phyloP scores from a whole-genome alignment of 164 flowering plant genomes.

The Vitis riparia region DNA sequence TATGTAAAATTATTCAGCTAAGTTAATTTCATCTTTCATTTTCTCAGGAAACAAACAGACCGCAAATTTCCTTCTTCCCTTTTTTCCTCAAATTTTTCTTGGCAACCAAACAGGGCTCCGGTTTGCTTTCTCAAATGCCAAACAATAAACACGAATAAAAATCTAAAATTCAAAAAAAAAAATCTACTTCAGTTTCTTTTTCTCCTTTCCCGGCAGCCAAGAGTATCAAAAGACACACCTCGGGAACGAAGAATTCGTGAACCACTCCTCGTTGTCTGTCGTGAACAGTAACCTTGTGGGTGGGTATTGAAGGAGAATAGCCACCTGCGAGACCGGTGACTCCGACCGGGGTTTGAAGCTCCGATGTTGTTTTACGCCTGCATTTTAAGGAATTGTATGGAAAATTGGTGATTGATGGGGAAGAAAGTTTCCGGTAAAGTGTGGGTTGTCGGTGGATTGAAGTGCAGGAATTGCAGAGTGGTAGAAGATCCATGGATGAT shows the following conservation, averaged over 20 bases:
- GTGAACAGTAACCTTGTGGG: conserved; percentile 77
- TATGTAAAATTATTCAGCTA: no score
- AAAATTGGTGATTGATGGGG: neutral
- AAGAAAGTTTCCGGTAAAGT: conserved; percentile 10
- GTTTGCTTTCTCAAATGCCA: no score
- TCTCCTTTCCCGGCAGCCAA: neutral
- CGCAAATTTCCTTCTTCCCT: no score
- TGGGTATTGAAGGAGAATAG: conserved; percentile 29
- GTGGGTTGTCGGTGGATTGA: conserved; percentile 26
- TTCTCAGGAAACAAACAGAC: conserved; percentile 9
- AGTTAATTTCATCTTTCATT: neutral
- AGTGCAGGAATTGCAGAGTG: conserved; percentile 29
- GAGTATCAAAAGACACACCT: conserved; percentile 37
- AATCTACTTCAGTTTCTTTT: neutral
- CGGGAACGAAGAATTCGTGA: conserved; percentile 86
- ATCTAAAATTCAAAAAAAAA: no score
- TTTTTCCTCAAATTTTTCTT: neutral
- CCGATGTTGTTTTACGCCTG: conserved; percentile 27
- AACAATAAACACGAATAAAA: no score
- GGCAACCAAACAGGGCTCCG: no score
- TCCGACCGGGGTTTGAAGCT: conserved; percentile 37
- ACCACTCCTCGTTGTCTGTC: conserved; percentile 75
- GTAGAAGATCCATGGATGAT: conserved; percentile 32
- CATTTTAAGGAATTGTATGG: conserved; percentile 6
- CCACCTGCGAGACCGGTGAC: conserved; percentile 14